These are phyloP conservation scores for Talaromyces rugulosus DNA, from an alignment of 2,329 filamentous ascomycete species.

Conservation along the genomic window DNA sequence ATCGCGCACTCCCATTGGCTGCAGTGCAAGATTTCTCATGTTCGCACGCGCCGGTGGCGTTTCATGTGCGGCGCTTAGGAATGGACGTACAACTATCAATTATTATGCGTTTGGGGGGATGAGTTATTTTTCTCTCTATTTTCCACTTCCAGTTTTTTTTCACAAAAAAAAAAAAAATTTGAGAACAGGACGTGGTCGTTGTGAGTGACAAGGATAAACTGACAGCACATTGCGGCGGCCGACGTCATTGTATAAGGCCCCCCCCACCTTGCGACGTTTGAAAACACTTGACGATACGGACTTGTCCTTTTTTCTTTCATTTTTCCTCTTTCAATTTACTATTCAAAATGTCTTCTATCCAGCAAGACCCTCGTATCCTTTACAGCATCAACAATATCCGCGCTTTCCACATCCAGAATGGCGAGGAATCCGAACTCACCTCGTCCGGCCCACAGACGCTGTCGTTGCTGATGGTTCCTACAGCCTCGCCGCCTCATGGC, in stretches of 20 bases:
- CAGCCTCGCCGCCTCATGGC: conserved; percentile 64
- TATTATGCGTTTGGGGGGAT: too few relatives aligned
- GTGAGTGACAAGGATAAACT: neutral
- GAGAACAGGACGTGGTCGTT: neutral
- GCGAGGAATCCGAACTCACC: conserved; percentile 77
- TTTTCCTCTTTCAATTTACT: neutral
- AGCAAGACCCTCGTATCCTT: conserved; percentile 35
- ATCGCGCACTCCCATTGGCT: neutral
- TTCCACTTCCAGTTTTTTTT: neutral
- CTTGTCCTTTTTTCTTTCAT: neutral
- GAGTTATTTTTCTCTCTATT: neutral
- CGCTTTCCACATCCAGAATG: conserved; percentile 87
- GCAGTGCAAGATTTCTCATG: neutral
- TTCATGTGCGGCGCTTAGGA: neutral
- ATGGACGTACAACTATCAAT: neutral
- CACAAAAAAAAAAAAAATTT: neutral
- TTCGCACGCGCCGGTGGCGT: neutral
- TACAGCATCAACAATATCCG: conserved; percentile 70
- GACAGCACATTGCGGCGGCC: neutral
- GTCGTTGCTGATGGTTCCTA: conserved; percentile 93
- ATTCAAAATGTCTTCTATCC: conserved; percentile 11
- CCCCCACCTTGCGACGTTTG: conserved; percentile 3
- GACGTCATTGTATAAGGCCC: conserved; percentile 11
- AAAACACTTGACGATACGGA: neutral
- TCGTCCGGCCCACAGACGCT: conserved; percentile 84